Evolutionary conservation across 2,329 filamentous ascomycete species (phyloP).

Genomic region (Cercospora beticola): DNA sequence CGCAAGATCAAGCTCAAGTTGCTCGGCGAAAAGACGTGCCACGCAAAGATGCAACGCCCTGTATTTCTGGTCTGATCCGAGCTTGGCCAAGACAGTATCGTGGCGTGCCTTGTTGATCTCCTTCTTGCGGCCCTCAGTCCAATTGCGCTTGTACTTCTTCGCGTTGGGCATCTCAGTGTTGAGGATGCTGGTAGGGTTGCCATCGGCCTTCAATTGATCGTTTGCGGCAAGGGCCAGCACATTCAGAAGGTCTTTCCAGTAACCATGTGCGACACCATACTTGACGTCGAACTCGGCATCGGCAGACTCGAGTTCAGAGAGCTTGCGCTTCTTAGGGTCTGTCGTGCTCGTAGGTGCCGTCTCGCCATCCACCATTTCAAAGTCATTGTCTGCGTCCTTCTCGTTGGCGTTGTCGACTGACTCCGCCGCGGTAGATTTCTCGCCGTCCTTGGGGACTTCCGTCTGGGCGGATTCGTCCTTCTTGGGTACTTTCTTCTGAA

Average conservation of each 20-base stretch:
- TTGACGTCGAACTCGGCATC: slow-evolving; percentile 33
- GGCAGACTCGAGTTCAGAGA: slow-evolving; percentile 18
- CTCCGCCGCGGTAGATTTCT: slow-evolving; percentile 34
- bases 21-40: slow-evolving; percentile 57
- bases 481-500: slow-evolving; percentile 54
- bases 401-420: slow-evolving; percentile 47
- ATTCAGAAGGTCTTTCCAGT: slow-evolving; percentile 63
- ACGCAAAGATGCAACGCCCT: slow-evolving; percentile 54
- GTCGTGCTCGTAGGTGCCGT: slow-evolving; percentile 13
- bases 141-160: slow-evolving; percentile 28
- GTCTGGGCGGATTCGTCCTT: slow-evolving; percentile 34
- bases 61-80: slow-evolving; percentile 50
- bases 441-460: slow-evolving; percentile 35
- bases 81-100: slow-evolving; percentile 42
- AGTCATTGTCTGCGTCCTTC: slow-evolving; percentile 28
- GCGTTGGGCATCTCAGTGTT: slow-evolving; percentile 23
- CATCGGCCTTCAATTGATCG: slow-evolving; percentile 46
- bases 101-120: slow-evolving; percentile 44
- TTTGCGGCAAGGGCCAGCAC: slow-evolving; percentile 55
- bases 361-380: slow-evolving; percentile 27
- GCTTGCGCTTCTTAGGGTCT: slow-evolving; percentile 21
- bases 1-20: slow-evolving; percentile 51
- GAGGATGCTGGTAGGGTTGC: slow-evolving; percentile 38
- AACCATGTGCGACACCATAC: slow-evolving; percentile 55
- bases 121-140: slow-evolving; percentile 34